These are phyloP conservation scores for Rhytidiadelphus loreus DNA, from an alignment of 225 moss, liverwort and hornwort genomes.

Conservation along the genomic window DNA sequence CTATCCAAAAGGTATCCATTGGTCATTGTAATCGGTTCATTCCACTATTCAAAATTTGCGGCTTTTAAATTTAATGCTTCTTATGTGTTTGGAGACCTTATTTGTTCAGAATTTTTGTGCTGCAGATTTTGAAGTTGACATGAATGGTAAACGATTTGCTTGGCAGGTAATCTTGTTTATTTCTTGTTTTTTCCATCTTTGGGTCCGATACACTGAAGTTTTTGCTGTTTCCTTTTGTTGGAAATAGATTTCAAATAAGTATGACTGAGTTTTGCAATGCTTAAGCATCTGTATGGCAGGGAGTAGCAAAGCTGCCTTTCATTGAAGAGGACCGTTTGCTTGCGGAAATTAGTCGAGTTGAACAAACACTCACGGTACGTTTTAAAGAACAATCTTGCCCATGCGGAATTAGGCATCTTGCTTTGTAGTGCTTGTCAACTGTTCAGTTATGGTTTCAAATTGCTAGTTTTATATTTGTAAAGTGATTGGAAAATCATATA, in stretches of 20 bases:
- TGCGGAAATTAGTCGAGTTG: constrained; percentile 73
- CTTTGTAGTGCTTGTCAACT: not conserved
- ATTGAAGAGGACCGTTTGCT: constrained; percentile 93
- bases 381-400: not conserved
- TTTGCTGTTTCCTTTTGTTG: not conserved
- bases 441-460: not conserved
- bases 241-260: not conserved
- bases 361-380: constrained; percentile 66
- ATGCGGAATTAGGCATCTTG: not conserved
- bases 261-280: not conserved
- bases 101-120: not conserved
- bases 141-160: constrained; percentile 94
- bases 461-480: not conserved
- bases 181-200: not conserved
- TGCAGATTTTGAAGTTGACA: constrained; percentile 93
- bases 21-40: not conserved
- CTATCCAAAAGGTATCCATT: constrained; percentile 66
- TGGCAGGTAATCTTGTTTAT: constrained; percentile 63
- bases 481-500: not conserved
- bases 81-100: not conserved
- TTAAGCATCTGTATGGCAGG: constrained; percentile 31
- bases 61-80: not conserved
- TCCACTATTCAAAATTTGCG: not conserved
- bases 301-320: constrained; percentile 90
- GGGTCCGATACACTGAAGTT: not conserved